Base-by-base conservation (phyloP, 805 yeast genomes). In the Spathaspora boniae region DNA sequence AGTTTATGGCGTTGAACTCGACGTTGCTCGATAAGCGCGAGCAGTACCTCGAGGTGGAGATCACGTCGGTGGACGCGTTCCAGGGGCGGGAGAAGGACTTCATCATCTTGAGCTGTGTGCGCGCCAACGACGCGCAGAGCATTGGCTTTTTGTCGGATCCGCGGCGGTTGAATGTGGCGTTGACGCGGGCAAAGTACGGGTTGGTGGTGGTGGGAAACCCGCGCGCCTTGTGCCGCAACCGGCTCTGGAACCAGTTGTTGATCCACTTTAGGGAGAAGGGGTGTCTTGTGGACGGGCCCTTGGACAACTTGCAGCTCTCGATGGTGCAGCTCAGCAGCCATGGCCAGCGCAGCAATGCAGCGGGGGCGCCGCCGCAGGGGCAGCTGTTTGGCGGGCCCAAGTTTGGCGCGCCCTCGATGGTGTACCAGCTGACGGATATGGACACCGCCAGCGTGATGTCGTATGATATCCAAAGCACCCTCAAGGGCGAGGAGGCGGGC, bases 251-350 rank as follows among this genome's bases (percentile, higher is more conserved):
- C 47, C 82, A 78, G 42, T 62, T 89, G 40, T 65, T 89, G 46
- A 60, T 76, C 30, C 94, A 86, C 54, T 88, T 76, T 62, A 72
- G 95, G 59, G 91, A 86, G 47, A 76, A 74, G 37, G 95, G 95
- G 1, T 84, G 94, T 58, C 65, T 89, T 21, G 97, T 89, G 18
- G 96, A 89, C 56, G 97, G 97, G 8, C 78, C 86, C 2, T 67
- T 89, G 45, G 91, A 83, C 40, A 84, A 79, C 47, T 68, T 89
- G 43, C 93, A 82, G 54, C 61, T 83, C 33, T 80, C 88, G 41
- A 68, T 81, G 39, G 79, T 83, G 16, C 82, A 76, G 44, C 65
- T 63, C 41, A 50, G 50, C 23, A 36, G 40, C 16, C 25, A 22
- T 22, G 11, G 12, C 26, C 36, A 15, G 28, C 19, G 12, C 8